Percentiles rank a stretch among this genome's conserved stretches.
phyloP scores from a whole-genome alignment of 2,329 filamentous ascomycete genomes.

The Domatiomyces catenatus region DNA sequence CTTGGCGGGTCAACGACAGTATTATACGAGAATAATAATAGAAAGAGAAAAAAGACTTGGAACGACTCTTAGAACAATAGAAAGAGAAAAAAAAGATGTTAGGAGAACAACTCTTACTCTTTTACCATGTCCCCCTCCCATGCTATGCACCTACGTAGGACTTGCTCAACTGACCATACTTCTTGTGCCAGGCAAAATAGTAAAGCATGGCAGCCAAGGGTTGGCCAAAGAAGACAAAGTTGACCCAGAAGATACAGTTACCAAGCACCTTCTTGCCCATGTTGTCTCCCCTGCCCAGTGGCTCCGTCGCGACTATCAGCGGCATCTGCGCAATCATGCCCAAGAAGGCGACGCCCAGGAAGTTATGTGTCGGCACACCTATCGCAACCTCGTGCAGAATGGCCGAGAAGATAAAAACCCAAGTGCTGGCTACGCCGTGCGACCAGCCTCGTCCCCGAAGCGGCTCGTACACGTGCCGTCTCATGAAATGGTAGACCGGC shows the following conservation, averaged over 20 bases:
- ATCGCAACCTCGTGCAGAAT: conserved; percentile 84
- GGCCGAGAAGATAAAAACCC: conserved; percentile 79
- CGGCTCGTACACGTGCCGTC: conserved; percentile 79
- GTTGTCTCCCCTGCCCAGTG: conserved; percentile 62
- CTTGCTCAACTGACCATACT: conserved; percentile 67
- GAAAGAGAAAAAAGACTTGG: too few relatives aligned
- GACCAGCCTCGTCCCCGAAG: conserved; percentile 73
- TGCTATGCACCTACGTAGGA: not conserved
- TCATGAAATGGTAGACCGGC: conserved; percentile 93
- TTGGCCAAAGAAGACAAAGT: conserved; percentile 89
- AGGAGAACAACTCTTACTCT: too few relatives aligned
- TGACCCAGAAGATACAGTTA: conserved; percentile 92
- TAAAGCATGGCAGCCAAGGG: conserved; percentile 84
- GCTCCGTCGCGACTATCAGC: conserved; percentile 64
- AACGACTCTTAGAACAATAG: too few relatives aligned
- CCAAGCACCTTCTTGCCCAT: conserved; percentile 65
- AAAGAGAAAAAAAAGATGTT: too few relatives aligned
- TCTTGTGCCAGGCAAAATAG: conserved; percentile 97
- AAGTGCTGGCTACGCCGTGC: conserved; percentile 51
- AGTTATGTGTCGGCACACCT: conserved; percentile 84
- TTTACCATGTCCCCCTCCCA: conserved; percentile 1
- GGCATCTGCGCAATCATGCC: conserved; percentile 92
- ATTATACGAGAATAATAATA: too few relatives aligned
- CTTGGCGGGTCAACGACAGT: too few relatives aligned
- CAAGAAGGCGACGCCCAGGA: conserved; percentile 66